Base-by-base conservation (phyloP, 1,139 yeast species). In the Geotrichum restrictum region DNA sequence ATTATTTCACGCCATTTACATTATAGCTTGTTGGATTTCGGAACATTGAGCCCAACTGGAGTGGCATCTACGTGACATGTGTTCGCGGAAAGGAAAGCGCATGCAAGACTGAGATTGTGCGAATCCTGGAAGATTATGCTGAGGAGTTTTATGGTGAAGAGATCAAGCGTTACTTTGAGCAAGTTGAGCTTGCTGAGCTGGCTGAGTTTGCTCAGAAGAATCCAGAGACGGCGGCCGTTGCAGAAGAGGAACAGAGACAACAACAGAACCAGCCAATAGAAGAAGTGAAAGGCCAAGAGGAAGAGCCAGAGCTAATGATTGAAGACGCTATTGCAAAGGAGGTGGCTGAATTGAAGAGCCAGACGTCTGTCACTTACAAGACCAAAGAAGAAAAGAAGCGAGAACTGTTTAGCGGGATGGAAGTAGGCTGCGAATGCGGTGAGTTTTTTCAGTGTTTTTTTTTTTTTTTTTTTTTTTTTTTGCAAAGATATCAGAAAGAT, bases 41-140 rank as follows among this genome's bases (percentile, higher is more conserved):
- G 13, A 61, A 60, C 38, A 59, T 72, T 21, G 96, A 88, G 62
- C 95, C 96, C 0, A 82, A 82, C 48, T 85, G 95, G 57, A 73
- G 84, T 44, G 96, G 98, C 1, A 74, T 88, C 1, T 93, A 84
- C 69, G 96, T 89, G 21, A 87, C 96, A 0, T 88, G 97, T 68
- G 77, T 80, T 48, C 75, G 96, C 61, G 85, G 87, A 43, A 81
- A 83, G 59, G 96, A 91, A 68, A 76, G 78, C 55, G 81, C 79
- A 53, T 86, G 96, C 61, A 79, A 83, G 19, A 80, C 81, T 56
- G 98, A 91, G 67, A 72, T 91, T 62, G 75, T 80, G 61, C 71
- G 76, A 52, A 69, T 89, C 36, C 78, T 91, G 22, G 72, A 74
- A 53, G 85, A 81, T 48, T 64, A 64, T 53, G 64, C 68, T 1